Base-by-base conservation (phyloP, 495 filamentous ascomycete genomes). In the Neurospora hispaniola region DNA sequence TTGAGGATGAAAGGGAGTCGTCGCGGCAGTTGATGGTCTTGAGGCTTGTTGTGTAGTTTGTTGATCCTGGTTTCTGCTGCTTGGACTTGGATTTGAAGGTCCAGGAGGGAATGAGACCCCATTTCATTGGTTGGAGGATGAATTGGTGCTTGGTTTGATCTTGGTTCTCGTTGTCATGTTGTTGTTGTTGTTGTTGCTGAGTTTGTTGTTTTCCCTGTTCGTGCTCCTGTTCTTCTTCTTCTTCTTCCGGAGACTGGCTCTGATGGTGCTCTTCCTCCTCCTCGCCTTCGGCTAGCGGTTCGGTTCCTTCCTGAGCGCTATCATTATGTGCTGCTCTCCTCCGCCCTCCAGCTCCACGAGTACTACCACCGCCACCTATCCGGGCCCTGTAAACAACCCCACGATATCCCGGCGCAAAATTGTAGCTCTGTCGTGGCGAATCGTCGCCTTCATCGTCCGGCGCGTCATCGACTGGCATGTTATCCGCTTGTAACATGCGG, bases 1-100 rank as follows among this genome's bases (percentile, higher is more conserved):
- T 86, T 31, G 90, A 87, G 9, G 91, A 87, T 1, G 87, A 82
- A 6, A 99, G 83, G 4, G 93, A 96, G 81, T 98, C 96, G 78
- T 94, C 94, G 31, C 96, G 91, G 80, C 94, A 97, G 80, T 99
- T 99, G 79, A 98, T 99, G 0, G 93, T 96, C 76, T 90, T 92
- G 85, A 95, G 84, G 78, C 92, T 82, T 3, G 91, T 88, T 31
- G 86, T 85, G 74, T 94, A 96, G 79, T 92, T 89, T 0, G 46
- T 27, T 14, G 11, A 27, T 27, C 10, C 20, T 6, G 93, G 78
- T 71, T 73, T 78, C 43, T 73, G 74, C 70, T 77, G 79, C 12
- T 59, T 59, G 23, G 48, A 31, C 5, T 62, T 62, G 27, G 54
- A 62, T 9, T 62, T 62, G 27, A 62, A 62, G 7, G 79, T 79